Percentiles rank a stretch among this genome's conserved stretches.
phyloP scores from a whole-genome alignment of 495 filamentous ascomycete species.

The Podospora pseudopauciseta region DNA sequence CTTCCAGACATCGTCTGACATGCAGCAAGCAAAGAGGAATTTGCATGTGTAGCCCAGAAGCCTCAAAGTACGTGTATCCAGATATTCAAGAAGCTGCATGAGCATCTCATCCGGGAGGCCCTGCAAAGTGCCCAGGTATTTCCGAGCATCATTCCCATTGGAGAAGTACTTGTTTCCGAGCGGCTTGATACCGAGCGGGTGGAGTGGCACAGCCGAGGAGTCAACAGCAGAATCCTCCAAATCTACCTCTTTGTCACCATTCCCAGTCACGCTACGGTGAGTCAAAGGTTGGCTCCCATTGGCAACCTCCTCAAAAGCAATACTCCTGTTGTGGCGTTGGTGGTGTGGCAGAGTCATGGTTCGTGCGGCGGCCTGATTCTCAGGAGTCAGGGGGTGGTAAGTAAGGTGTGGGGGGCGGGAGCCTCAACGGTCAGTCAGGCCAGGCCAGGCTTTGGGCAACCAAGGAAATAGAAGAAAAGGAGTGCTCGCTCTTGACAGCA shows the following conservation, averaged over 20 bases:
- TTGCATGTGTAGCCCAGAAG: slow-evolving; percentile 78
- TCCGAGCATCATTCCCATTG: slow-evolving; percentile 61
- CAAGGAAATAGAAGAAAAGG: neutral
- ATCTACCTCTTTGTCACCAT: slow-evolving; percentile 4
- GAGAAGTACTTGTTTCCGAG: slow-evolving; percentile 76
- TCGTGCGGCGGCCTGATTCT: neutral
- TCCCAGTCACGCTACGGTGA: slow-evolving; percentile 20
- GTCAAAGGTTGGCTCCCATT: slow-evolving; percentile 19
- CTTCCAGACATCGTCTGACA: slow-evolving; percentile 90
- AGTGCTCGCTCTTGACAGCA: neutral
- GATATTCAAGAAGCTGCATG: slow-evolving; percentile 66
- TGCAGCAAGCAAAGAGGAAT: slow-evolving; percentile 81
- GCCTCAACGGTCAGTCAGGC: neutral
- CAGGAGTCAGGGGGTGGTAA: neutral
- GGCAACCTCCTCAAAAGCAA: slow-evolving; percentile 15
- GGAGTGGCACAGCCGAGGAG: slow-evolving; percentile 57
- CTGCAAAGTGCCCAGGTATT: slow-evolving; percentile 58
- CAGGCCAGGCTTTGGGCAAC: neutral
- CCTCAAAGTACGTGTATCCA: slow-evolving; percentile 62
- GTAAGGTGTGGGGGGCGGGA: neutral
- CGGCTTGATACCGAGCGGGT: slow-evolving; percentile 84
- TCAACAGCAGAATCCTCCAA: slow-evolving; percentile 10
- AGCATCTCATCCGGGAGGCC: slow-evolving; percentile 79
- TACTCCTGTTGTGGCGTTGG: slow-evolving; percentile 13
- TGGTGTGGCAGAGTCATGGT: slow-evolving; percentile 27